Base-by-base conservation (phyloP, 805 yeast species). In the Yamadazyma laniorum region DNA sequence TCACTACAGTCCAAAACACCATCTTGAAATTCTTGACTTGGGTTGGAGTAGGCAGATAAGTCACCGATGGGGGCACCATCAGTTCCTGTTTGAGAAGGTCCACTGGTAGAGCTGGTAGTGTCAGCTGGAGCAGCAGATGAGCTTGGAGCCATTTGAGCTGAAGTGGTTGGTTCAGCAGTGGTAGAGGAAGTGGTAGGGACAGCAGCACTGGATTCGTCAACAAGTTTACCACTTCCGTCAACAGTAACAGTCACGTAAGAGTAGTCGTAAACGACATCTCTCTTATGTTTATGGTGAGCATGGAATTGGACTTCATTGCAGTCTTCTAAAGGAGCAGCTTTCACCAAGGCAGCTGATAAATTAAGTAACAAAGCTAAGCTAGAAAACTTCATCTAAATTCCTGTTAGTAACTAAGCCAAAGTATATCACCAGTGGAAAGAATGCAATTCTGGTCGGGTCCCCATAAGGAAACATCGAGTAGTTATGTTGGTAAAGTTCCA, bases 1-100 rank as follows among this genome's bases (percentile, higher is more conserved):
- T 70, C 67, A 39, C 77, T 70, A 72, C 95, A 85, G 36, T 72
- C 59, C 58, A 80, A 67, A 36, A 76, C 75, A 59, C 93, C 95
- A 55, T 85, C 95, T 56, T 70, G 67, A 59, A 84, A 83, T 42
- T 67, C 63, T 37, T 59, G 65, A 33, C 73, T 50, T 47, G 86
- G 85, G 49, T 59, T 60, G 9, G 63, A 51, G 56, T 62, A 80
- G 36, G 61, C 68, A 22, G 65, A 46, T 51, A 80, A 69, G 54
- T 77, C 85, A 55, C 84, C 85, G 11, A 71, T 49, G 25, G 47
- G 45, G 7, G 39, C 44, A 18, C 29, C 19, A 16, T 67, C 41
- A 3, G 40, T 32, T 12, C 32, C 22, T 25, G 70, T 44, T 11
- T 69, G 37, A 17, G 74, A 40, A 21, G 69, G 30, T 25, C 66